Percentiles rank a stretch among this genome's conserved stretches.
Conservation (phyloP, 179 eudicot species). For the Spinacia oleracea region DNA sequence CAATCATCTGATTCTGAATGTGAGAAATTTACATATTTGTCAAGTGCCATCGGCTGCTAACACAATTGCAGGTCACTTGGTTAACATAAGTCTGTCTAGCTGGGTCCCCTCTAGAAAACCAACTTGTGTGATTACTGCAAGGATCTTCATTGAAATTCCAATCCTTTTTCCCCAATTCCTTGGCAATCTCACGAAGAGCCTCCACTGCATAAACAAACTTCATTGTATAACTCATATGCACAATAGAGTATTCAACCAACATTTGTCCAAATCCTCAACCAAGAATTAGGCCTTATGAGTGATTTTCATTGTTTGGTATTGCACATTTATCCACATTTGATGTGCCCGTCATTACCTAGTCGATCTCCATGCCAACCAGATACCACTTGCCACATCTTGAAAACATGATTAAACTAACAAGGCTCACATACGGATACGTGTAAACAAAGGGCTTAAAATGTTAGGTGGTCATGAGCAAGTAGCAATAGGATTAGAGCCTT, state of each 20-base stretch:
- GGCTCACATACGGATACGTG: background rate
- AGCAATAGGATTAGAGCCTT: background rate
- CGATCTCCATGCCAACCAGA: background rate
- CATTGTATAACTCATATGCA: background rate
- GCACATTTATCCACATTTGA: background rate
- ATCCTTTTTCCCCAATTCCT: conserved; percentile 49
- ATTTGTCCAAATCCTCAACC: background rate
- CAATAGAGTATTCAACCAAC: background rate
- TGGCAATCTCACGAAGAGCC: conserved; percentile 53
- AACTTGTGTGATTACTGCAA: conserved; percentile 41
- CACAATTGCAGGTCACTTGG: conserved; percentile 47
- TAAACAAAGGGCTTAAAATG: background rate
- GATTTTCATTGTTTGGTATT: too few species aligned
- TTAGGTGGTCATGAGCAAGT: background rate
- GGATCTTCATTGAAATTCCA: conserved; percentile 59
- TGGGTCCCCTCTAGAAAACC: conserved; percentile 29
- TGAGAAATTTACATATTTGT: conserved; percentile 38
- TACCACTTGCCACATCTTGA: background rate
- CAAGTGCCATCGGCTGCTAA: conserved; percentile 41
- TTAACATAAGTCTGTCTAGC: conserved; percentile 33
- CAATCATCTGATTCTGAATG: background rate
- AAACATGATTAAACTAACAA: background rate
- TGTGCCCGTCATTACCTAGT: background rate
- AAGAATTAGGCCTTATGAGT: background rate
- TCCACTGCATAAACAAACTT: conserved; percentile 39